Evolutionary conservation across 2,329 filamentous ascomycete genomes (phyloP).

Genomic region (Cephalotrichum gorgonifer): DNA sequence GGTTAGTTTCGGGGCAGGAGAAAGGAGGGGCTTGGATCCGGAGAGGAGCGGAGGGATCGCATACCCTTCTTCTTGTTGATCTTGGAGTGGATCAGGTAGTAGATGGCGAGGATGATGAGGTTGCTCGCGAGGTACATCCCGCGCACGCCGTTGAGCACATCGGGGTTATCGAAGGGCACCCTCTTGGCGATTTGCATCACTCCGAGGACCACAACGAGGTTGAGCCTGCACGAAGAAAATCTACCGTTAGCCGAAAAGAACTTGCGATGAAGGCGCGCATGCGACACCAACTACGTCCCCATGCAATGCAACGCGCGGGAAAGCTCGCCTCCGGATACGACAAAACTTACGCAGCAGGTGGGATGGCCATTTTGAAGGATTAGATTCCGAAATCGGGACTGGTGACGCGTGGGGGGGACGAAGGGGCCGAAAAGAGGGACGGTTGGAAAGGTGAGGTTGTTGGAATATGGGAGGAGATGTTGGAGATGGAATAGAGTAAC

Average conservation of each 20-base stretch:
- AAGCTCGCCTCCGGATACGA: no score
- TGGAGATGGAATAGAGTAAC: neutral
- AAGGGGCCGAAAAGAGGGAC: neutral
- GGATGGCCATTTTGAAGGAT: slow-evolving; percentile 10
- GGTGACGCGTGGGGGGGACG: neutral
- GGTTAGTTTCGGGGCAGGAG: slow-evolving; percentile 3
- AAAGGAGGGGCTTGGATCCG: neutral
- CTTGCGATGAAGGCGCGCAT: neutral
- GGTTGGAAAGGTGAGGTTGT: neutral
- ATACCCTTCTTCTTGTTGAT: slow-evolving; percentile 97
- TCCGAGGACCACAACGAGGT: slow-evolving; percentile 87
- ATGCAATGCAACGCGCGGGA: neutral
- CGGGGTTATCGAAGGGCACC: slow-evolving; percentile 82
- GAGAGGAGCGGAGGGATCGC: no score
- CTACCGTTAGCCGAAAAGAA: neutral
- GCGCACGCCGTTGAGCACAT: slow-evolving; percentile 45
- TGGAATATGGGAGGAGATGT: neutral
- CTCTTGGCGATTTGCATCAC: slow-evolving; percentile 99
- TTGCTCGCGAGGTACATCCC: slow-evolving; percentile 51
- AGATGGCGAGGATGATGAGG: slow-evolving; percentile 72
- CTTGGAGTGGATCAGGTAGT: slow-evolving; percentile 72
- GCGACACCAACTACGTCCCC: neutral
- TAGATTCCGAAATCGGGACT: neutral
- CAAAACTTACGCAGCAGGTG: slow-evolving; percentile 11
- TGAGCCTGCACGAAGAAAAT: slow-evolving; percentile 50